Evolutionary conservation across 495 filamentous ascomycete species (phyloP).

Genomic region (Penicillium longicatenatum): DNA sequence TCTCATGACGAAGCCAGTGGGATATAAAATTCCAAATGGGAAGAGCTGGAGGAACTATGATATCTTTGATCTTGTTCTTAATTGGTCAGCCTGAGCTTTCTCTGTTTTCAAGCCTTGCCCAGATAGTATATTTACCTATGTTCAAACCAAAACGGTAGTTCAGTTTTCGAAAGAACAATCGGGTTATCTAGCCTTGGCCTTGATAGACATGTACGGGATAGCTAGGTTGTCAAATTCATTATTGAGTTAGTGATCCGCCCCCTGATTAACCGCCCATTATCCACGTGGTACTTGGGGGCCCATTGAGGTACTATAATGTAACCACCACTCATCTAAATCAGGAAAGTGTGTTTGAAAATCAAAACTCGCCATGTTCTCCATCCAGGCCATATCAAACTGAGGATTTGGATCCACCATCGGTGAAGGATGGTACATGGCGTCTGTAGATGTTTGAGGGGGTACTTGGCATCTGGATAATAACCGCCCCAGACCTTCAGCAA

Average conservation of each 20-base stretch:
- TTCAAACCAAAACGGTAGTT: background rate
- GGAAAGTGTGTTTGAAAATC: constrained; percentile 33
- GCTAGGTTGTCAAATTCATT: too few relatives aligned
- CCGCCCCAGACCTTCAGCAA: constrained; percentile 27
- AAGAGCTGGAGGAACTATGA: constrained; percentile 37
- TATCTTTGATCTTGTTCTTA: constrained; percentile 37
- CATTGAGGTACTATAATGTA: constrained; percentile 23
- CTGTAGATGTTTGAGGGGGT: constrained; percentile 7
- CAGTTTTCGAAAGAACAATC: background rate
- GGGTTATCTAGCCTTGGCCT: too few relatives aligned
- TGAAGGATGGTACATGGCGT: constrained; percentile 14
- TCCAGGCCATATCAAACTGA: constrained; percentile 27
- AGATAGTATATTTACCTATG: background rate
- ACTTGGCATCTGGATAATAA: constrained; percentile 25
- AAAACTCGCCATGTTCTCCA: constrained; percentile 36
- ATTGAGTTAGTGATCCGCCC: background rate
- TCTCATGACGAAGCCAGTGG: constrained; percentile 26
- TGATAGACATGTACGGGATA: too few relatives aligned
- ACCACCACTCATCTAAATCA: constrained; percentile 30
- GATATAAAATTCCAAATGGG: background rate
- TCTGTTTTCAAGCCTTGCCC: background rate
- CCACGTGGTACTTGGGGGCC: constrained; percentile 4
- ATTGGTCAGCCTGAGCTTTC: constrained; percentile 12
- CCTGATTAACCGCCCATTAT: background rate
- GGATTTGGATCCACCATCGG: constrained; percentile 14